Evolutionary conservation across 1,284 basidiomycete species (phyloP).

Genomic region (Kwoniella shivajii): DNA sequence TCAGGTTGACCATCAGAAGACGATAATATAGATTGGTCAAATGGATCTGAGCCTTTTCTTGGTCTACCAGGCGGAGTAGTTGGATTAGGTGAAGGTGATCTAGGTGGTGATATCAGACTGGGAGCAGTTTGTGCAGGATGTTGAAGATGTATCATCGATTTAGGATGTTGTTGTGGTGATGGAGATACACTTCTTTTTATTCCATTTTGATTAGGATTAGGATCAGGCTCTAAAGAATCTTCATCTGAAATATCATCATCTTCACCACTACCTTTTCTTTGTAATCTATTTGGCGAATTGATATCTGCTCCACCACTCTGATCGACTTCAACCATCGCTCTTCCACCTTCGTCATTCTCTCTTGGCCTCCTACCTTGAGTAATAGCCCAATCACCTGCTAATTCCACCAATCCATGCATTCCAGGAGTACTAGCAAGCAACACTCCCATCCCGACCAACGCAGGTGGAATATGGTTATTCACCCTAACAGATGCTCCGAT

Average conservation of each 20-base stretch:
- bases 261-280: conserved; percentile 7
- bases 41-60: conserved; percentile 41
- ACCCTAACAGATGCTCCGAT: conserved; percentile 59
- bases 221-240: conserved; percentile 28
- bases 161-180: conserved; percentile 12
- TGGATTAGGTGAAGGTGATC: conserved; percentile 25
- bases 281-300: conserved; percentile 19
- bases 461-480: conserved; percentile 70
- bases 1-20: not conserved
- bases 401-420: conserved; percentile 71
- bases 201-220: not conserved
- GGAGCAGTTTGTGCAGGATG: conserved; percentile 21
- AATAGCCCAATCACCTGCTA: conserved; percentile 80
- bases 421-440: conserved; percentile 75
- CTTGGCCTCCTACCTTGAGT: conserved; percentile 71
- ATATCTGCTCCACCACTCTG: conserved; percentile 47
- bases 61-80: conserved; percentile 12
- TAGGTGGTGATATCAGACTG: conserved; percentile 19
- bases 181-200: conserved; percentile 8
- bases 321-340: conserved; percentile 49
- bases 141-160: not conserved
- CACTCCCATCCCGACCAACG: conserved; percentile 82
- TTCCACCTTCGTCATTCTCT: conserved; percentile 39
- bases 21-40: conserved; percentile 31
- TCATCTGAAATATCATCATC: conserved; percentile 51